phyloP scores from a whole-genome alignment of 148 eudicot genomes.

The Camellia japonica region DNA sequence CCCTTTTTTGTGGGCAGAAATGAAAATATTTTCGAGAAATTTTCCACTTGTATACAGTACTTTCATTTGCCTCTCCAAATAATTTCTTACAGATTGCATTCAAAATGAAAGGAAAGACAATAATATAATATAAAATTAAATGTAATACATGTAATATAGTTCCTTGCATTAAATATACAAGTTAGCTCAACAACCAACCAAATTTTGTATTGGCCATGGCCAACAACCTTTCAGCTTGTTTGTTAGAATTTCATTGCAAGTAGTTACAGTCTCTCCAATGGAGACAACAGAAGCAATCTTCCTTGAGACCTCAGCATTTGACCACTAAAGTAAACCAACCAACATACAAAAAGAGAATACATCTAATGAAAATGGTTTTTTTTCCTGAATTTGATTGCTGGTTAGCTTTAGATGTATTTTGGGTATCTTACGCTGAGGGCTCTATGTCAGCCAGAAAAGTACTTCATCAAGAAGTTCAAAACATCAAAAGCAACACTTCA shows the following conservation, averaged over 20 bases:
- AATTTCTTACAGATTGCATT: no score
- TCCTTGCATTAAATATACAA: neutral
- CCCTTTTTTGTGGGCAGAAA: neutral
- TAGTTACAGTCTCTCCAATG: conserved; percentile 3
- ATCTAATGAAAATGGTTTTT: conserved; percentile 17
- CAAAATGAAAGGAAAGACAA: no score
- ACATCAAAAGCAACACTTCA: conserved; percentile 16
- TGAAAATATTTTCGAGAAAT: neutral
- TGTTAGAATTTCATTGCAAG: conserved; percentile 6
- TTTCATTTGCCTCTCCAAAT: no score
- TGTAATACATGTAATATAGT: neutral
- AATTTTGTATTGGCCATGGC: neutral
- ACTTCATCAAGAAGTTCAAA: conserved; percentile 21
- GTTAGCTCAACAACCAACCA: neutral
- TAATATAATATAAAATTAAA: neutral
- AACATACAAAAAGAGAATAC: neutral
- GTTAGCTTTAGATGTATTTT: neutral
- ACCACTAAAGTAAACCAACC: neutral
- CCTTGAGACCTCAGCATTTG: neutral
- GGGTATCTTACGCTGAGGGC: conserved; percentile 25
- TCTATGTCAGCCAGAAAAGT: conserved; percentile 48
- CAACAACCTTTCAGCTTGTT: conserved; percentile 2
- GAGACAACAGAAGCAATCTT: neutral
- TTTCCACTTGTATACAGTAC: no score
- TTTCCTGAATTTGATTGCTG: no score